Percentiles rank a stretch among this genome's conserved stretches.
These are phyloP conservation scores for Trichoderma parareesei DNA, from an alignment of 495 filamentous ascomycete genomes.

Conservation along the genomic window DNA sequence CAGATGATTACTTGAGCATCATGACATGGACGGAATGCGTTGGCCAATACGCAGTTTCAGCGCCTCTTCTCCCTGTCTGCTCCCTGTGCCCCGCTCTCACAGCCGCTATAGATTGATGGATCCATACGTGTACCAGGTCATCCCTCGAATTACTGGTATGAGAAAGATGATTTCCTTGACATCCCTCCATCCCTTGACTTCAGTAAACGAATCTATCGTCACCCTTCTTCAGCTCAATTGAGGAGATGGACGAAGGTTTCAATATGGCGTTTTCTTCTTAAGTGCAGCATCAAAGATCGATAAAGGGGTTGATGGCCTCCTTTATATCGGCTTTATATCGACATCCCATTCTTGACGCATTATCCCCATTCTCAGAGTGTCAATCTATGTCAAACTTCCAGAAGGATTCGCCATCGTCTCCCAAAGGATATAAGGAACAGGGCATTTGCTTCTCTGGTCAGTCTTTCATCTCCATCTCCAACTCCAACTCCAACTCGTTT, in stretches of 20 bases:
- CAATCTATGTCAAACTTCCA: background rate
- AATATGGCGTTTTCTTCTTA: no score
- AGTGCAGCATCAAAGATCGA: no score
- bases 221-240: background rate
- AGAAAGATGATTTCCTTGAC: background rate
- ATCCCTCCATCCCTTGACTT: background rate
- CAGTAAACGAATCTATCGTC: background rate
- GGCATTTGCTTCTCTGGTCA: background rate
- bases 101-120: background rate
- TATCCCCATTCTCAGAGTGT: background rate
- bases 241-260: no score
- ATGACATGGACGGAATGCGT: no score
- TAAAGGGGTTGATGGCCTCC: background rate
- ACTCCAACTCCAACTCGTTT: background rate
- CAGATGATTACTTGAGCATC: no score
- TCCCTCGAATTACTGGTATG: background rate
- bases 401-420: background rate
- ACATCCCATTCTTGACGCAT: background rate
- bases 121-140: background rate
- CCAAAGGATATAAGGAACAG: background rate
- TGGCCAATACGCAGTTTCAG: no score
- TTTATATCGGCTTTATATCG: slow-evolving; percentile 3
- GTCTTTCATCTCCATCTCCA: background rate
- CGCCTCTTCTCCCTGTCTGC: no score
- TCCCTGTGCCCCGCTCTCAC: background rate